phyloP scores from a whole-genome alignment of 208 protist species.

The Trypanosoma mega region DNA sequence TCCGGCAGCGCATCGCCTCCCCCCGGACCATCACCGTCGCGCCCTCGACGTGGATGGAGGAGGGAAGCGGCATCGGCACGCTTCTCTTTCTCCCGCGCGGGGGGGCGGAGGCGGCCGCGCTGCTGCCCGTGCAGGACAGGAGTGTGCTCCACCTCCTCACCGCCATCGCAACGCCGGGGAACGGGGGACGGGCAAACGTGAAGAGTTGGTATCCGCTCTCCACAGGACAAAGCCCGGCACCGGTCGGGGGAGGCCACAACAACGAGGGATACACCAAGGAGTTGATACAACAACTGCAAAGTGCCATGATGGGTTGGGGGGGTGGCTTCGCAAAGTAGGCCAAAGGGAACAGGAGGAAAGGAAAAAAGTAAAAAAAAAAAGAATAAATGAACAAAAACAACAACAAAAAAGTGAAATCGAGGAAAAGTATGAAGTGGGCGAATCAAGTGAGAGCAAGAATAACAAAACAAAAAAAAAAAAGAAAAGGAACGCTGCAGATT shows the following conservation, averaged over 20 bases:
- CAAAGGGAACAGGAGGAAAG: no score
- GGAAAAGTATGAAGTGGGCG: not conserved
- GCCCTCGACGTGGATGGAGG: conserved; percentile 22
- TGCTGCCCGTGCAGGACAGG: conserved; percentile 16
- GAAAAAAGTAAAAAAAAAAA: no score
- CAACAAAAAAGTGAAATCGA: conserved; percentile 12
- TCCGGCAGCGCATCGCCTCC: conserved; percentile 1
- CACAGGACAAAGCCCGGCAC: conserved; percentile 1
- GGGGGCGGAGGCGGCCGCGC: conserved; percentile 13
- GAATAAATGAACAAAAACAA: conserved; percentile 5
- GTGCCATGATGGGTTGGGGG: not conserved
- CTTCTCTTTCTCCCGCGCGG: conserved; percentile 26
- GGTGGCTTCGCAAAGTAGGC: not conserved
- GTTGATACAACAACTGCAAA: conserved; percentile 12
- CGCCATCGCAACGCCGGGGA: not conserved
- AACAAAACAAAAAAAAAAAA: conserved; percentile 11
- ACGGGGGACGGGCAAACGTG: not conserved
- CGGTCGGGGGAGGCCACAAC: not conserved
- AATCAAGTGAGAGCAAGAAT: not conserved
- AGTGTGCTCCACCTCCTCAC: conserved; percentile 6
- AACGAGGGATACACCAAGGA: not conserved
- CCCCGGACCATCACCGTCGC: conserved; percentile 10
- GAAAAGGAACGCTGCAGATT: not conserved
- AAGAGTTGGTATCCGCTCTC: not conserved
- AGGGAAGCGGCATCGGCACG: conserved; percentile 11